Conservation (phyloP, 495 filamentous ascomycete genomes). For the Penicillium fimorum region DNA sequence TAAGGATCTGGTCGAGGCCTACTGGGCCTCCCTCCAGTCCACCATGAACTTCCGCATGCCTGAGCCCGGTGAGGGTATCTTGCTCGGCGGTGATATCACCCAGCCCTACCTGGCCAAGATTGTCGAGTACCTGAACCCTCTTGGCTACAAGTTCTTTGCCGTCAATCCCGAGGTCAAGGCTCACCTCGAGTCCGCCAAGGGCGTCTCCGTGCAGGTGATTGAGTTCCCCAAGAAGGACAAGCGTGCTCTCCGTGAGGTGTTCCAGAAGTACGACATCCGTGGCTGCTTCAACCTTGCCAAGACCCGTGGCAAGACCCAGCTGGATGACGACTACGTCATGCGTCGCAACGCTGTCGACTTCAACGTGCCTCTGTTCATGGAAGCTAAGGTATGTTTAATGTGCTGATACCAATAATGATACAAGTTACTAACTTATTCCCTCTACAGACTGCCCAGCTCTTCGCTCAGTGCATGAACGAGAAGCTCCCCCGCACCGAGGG, state of each 20-base stretch:
- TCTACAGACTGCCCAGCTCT: conserved; percentile 84
- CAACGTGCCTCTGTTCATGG: conserved; percentile 96
- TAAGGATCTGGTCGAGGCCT: conserved; percentile 90
- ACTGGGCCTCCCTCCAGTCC: conserved; percentile 94
- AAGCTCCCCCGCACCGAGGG: conserved; percentile 81
- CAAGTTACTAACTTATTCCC: conserved; percentile 18
- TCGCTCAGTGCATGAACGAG: conserved; percentile 92
- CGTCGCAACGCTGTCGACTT: conserved; percentile 97
- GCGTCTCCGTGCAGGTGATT: conserved; percentile 78
- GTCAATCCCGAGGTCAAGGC: conserved; percentile 76
- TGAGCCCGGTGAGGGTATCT: conserved; percentile 86
- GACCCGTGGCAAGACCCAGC: conserved; percentile 73
- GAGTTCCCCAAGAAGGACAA: conserved; percentile 98
- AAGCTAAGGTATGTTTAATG: conserved; percentile 77
- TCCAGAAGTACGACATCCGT: conserved; percentile 93
- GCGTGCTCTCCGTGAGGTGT: conserved; percentile 89
- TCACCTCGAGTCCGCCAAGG: conserved; percentile 72
- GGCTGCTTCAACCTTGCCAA: conserved; percentile 95
- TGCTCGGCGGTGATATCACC: conserved; percentile 81
- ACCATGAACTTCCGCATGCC: conserved; percentile 99
- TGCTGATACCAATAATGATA: conserved; percentile 1
- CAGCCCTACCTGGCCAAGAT: conserved; percentile 67
- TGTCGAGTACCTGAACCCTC: conserved; percentile 78
- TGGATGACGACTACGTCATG: conserved; percentile 98
- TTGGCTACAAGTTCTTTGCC: conserved; percentile 92